These are phyloP conservation scores for Brassica balearica DNA, from an alignment of 441 rosid species.

Conservation along the genomic window DNA sequence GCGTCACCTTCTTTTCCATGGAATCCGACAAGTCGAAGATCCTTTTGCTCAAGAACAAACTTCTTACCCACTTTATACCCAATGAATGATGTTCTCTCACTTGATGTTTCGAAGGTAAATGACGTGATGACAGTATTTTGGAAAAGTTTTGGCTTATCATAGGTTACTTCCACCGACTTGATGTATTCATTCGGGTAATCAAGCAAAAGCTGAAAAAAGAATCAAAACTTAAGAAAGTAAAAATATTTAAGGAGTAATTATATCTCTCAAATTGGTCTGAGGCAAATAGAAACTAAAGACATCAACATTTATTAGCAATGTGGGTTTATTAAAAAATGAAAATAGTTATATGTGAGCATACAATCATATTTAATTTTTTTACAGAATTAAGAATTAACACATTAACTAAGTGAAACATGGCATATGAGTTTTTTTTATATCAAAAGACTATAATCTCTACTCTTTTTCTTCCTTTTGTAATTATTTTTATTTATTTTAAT, in stretches of 20 bases:
- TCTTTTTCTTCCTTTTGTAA: too few relatives aligned
- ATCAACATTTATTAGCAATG: too few relatives aligned
- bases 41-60: slow-evolving; percentile 32
- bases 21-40: slow-evolving; percentile 25
- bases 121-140: slow-evolving; percentile 14
- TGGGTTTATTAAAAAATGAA: too few relatives aligned
- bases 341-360: too few relatives aligned
- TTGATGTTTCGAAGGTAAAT: slow-evolving; percentile 32
- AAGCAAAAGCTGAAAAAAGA: slow-evolving; percentile 30
- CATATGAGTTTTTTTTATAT: too few relatives aligned
- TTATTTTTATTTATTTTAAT: too few relatives aligned
- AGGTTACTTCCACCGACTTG: slow-evolving; percentile 36
- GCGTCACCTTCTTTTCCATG: slow-evolving; percentile 36
- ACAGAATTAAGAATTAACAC: too few relatives aligned
- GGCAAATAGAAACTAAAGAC: not conserved
- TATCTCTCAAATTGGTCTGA: not conserved
- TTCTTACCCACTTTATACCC: slow-evolving; percentile 35
- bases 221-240: not conserved
- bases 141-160: slow-evolving; percentile 9
- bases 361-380: too few relatives aligned
- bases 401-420: too few relatives aligned
- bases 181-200: slow-evolving; percentile 30
- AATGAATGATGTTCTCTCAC: slow-evolving; percentile 18
- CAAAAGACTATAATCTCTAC: too few relatives aligned
- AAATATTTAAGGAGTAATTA: not conserved